A percentile compares a stretch with the other conserved stretches of the same genome.
These are phyloP conservation scores for Syncephalastrum sp. DNA, from an alignment of 371 early-diverging fungal genomes.

Conservation along the genomic window DNA sequence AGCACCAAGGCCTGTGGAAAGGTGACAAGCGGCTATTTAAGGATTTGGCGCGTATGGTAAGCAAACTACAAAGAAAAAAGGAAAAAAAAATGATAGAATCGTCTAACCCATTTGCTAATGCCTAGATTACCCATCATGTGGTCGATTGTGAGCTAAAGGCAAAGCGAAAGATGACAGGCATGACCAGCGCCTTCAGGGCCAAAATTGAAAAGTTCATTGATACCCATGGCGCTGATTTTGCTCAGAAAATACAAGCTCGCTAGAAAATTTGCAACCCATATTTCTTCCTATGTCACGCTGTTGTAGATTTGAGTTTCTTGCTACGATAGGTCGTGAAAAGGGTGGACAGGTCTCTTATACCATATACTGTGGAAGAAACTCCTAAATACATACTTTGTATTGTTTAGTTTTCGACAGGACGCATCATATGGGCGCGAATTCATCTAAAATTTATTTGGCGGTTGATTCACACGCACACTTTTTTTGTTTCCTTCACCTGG, in stretches of 20 bases:
- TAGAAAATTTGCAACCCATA: no score
- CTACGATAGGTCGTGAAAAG: no score
- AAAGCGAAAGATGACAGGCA: constrained; percentile 32
- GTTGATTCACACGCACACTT: no score
- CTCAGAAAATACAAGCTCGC: constrained; percentile 7
- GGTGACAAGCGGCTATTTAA: constrained; percentile 50
- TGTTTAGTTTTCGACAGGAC: no score
- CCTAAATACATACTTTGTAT: no score
- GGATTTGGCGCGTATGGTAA: constrained; percentile 49
- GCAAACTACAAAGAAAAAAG: not conserved
- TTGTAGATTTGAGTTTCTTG: no score
- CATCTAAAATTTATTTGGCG: no score
- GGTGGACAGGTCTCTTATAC: no score
- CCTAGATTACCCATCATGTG: constrained; percentile 49
- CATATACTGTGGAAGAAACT: no score
- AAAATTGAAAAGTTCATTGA: constrained; percentile 53
- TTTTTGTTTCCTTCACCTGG: no score
- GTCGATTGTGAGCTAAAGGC: constrained; percentile 41
- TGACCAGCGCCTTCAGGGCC: constrained; percentile 24
- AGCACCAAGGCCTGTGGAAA: constrained; percentile 36
- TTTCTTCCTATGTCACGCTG: no score
- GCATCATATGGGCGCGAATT: no score
- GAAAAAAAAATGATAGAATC: not conserved
- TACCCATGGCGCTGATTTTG: constrained; percentile 35
- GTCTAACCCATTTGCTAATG: not conserved